Conservation (phyloP, 257 asterid genomes). For the Ilex aquifolium region DNA sequence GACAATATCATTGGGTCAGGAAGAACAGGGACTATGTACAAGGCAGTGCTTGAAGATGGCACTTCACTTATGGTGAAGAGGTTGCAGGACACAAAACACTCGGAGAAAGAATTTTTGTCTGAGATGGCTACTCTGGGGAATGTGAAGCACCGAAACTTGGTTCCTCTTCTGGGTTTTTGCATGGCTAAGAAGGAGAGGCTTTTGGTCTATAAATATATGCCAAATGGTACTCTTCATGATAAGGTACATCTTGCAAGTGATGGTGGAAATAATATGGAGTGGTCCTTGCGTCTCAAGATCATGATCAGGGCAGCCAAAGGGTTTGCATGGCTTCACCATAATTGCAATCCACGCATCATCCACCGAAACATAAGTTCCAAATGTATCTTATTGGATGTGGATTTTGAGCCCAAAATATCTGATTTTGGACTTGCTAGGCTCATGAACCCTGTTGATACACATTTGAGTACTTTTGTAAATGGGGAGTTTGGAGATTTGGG, state of each 20-base stretch:
- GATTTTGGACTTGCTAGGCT: slow-evolving; percentile 22
- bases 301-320: slow-evolving; percentile 59
- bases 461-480: not conserved
- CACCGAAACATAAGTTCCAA: slow-evolving; percentile 65
- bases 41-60: slow-evolving; percentile 56
- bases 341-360: slow-evolving; percentile 63
- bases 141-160: slow-evolving; percentile 54
- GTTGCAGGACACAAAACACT: slow-evolving; percentile 59
- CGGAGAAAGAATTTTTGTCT: slow-evolving; percentile 51
- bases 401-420: slow-evolving; percentile 60
- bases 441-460: not conserved
- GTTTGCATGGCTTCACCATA: slow-evolving; percentile 68
- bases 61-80: slow-evolving; percentile 60
- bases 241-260: slow-evolving; percentile 35
- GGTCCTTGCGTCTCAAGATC: slow-evolving; percentile 60
- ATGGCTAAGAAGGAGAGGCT: slow-evolving; percentile 52
- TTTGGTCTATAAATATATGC: slow-evolving; percentile 53
- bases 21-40: slow-evolving; percentile 65
- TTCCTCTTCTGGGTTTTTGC: slow-evolving; percentile 64
- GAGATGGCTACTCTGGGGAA: slow-evolving; percentile 58
- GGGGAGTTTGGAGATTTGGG: slow-evolving; percentile 2
- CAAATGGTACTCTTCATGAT: slow-evolving; percentile 57
- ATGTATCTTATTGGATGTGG: slow-evolving; percentile 48
- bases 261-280: slow-evolving; percentile 33
- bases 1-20: slow-evolving; percentile 56